Base-by-base conservation (phyloP, 441 rosid genomes). In the Brassica hybrid region DNA sequence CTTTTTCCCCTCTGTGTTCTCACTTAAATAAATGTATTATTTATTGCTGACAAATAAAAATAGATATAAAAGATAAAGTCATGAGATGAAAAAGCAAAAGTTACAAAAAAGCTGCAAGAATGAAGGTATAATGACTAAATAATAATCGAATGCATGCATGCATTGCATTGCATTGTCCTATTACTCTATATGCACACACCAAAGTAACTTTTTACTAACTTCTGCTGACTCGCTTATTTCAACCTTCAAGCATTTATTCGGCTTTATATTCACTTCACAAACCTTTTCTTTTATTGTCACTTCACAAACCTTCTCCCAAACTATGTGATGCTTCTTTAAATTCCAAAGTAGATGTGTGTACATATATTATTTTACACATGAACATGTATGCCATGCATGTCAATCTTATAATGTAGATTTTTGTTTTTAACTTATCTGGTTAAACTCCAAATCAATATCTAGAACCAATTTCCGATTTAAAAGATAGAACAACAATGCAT, bases 91-190 rank as follows among this genome's bases (percentile, higher is more conserved):
- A 73, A 84, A 83, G 80, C 63, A 79, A 78, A 83, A 81, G 82
- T 64, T 12, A 17, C 50, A 67, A 23, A 56, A 21, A 79, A 80
- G 83, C 80, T 75, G 83, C 83, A 79, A 18, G 54, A 86, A 83
- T 83, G 80, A 85, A 81, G 83, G 83, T 7, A 56, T 56, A 71
- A 82, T 86, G 86, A 85, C 76, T 70, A 78, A 81, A 84, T 84
- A 85, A 80, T 80, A 74, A 76, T 74, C 74, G 85, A 76, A 69
- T 72, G 84, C 87, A 77, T 83, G 79, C 87, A 84, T 84, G 83
- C 80, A 54, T 41, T 71, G 66, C 76, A 23, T 75, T 65, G 76
- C 76, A 23, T 75, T 65, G 76, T 79, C 76, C 69, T 75, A 58
- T 16, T 41, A 12, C 8, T 41, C 11, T 41, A 50, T n/a, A 50